Conservation (phyloP, 2,329 filamentous ascomycete species). For the Neofusicoccum parvum region DNA sequence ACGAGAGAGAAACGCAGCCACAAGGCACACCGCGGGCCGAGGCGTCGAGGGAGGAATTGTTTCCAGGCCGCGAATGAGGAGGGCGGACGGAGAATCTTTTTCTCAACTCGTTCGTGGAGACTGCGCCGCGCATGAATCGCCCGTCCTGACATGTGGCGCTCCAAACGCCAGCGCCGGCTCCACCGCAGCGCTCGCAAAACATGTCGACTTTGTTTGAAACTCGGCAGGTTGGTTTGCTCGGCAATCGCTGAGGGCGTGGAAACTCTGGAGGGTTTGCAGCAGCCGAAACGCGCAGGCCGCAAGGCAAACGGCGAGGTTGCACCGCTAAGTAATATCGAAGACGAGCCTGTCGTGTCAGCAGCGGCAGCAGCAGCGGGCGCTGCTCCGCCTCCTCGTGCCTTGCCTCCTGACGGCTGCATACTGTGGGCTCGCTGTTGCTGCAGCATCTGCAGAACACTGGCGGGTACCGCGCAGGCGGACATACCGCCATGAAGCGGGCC, state of each 20-base stretch:
- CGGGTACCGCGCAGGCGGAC: not conserved
- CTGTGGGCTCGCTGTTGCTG: not conserved
- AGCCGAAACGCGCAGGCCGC: conserved; percentile 5
- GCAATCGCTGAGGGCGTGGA: not conserved
- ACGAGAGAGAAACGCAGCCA: not conserved
- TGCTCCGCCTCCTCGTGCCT: not conserved
- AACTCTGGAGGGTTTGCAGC: not conserved
- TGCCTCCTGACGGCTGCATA: conserved; percentile 9
- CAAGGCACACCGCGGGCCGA: conserved; percentile 6
- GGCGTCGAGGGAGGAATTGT: not conserved
- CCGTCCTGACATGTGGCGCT: not conserved
- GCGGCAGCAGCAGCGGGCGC: not conserved
- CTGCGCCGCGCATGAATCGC: conserved; percentile 3
- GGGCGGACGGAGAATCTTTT: not conserved
- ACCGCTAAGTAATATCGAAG: conserved; percentile 2
- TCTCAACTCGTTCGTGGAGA: not conserved
- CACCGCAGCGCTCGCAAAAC: not conserved
- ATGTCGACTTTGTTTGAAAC: not conserved
- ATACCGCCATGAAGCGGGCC: not conserved
- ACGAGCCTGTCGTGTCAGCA: conserved; percentile 1
- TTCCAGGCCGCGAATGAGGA: conserved; percentile 13
- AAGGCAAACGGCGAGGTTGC: conserved; percentile 5
- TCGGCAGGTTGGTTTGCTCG: too few relatives aligned
- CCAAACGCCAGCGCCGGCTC: conserved; percentile 1
- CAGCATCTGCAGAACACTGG: not conserved